phyloP scores from a whole-genome alignment of 306 rosid species.

The Betula pendula region DNA sequence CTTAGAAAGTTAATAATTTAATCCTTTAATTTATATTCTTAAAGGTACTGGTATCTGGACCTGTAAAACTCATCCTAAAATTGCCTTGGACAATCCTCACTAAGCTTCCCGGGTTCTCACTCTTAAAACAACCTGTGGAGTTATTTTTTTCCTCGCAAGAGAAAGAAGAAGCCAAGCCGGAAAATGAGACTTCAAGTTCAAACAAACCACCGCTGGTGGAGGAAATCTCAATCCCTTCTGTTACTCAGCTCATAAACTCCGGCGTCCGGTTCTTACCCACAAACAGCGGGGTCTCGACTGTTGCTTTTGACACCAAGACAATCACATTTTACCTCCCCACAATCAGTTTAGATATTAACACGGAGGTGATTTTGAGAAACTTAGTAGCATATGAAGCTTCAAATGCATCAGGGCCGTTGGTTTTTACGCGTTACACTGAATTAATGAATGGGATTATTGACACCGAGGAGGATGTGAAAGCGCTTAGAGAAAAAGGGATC shows the following conservation, averaged over 20 bases:
- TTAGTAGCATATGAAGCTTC: conserved; percentile 82
- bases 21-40: no score
- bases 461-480: conserved; percentile 56
- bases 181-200: conserved; percentile 29
- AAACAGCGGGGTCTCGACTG: conserved; percentile 41
- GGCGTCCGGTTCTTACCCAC: conserved; percentile 52
- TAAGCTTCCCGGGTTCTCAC: conserved; percentile 44
- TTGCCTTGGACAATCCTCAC: conserved; percentile 71
- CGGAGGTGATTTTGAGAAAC: conserved; percentile 60
- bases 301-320: conserved; percentile 48
- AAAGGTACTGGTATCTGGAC: conserved; percentile 35
- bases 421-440: conserved; percentile 67
- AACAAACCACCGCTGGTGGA: conserved; percentile 60
- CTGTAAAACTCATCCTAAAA: conserved; percentile 42
- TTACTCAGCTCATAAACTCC: conserved; percentile 38
- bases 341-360: conserved; percentile 54
- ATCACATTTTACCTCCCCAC: conserved; percentile 54
- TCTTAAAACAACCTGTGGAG: conserved; percentile 40
- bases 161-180: conserved; percentile 37
- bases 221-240: conserved; percentile 75
- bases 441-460: conserved; percentile 80
- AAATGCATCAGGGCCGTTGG: conserved; percentile 54
- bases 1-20: no score
- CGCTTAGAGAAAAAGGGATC: conserved; percentile 53
- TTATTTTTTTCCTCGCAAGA: conserved; percentile 21